Conservation (phyloP, 1,284 basidiomycete species). For the Phellopilus nigrolimitatus region DNA sequence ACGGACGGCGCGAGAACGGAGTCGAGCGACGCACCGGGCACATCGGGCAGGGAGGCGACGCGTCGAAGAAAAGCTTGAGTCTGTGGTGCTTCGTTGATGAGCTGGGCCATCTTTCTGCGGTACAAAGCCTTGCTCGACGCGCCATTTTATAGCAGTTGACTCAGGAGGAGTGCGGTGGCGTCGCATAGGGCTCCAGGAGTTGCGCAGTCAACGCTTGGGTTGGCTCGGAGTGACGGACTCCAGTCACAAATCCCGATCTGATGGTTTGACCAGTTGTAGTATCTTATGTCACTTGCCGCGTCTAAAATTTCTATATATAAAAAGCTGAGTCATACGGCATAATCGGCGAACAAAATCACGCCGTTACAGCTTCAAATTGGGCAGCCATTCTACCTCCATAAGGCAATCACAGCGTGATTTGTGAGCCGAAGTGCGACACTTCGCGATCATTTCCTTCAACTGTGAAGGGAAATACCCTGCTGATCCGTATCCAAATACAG, state of each 20-base stretch:
- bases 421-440: no score
- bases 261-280: no score
- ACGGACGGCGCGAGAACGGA: slow-evolving; percentile 44
- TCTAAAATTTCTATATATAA: not conserved
- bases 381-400: no score
- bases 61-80: slow-evolving; percentile 39
- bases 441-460: no score
- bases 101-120: not conserved
- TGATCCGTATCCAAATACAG: no score
- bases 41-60: slow-evolving; percentile 35
- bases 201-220: no score
- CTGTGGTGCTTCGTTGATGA: slow-evolving; percentile 27
- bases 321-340: not conserved
- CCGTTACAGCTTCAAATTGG: not conserved
- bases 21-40: slow-evolving; percentile 37
- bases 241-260: no score
- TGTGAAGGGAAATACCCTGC: no score
- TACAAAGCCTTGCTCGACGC: not conserved
- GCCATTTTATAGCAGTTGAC: not conserved
- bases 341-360: not conserved
- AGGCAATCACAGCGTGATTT: no score
- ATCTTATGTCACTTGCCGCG: no score
- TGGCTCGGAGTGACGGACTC: no score
- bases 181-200: no score
- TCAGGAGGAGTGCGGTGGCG: not conserved